Evolutionary conservation across 352 stramenopile species (phyloP), one percentile per base, ranked within the genome.

Genomic region (Globisporangium orthogonon): DNA sequence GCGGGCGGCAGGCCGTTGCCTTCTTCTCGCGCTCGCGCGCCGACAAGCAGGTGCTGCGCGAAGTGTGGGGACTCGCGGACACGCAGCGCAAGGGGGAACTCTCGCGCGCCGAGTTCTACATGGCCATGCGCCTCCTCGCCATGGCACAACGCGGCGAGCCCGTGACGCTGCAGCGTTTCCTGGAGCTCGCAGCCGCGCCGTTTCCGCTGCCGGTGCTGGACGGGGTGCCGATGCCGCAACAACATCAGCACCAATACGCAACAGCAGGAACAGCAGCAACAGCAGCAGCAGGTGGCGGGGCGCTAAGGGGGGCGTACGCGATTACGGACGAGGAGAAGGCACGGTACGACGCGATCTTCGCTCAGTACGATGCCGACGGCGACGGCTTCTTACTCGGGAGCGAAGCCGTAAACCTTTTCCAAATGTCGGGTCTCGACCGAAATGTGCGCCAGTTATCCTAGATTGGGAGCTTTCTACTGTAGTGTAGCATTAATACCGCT

Each of bases 11-110:
- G 33, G 95, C 95, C 4, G 95, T 98, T 10, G 72, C 82, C 56
- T 98, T 98, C 69, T 97, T 98, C 63, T 89, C 85, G 30, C 77
- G 84, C 0, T 98, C 92, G 17, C 92, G 94, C 48, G 63, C 98
- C 6, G 89, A 97, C 55, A 90, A 98, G 52, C 49, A 61, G 23
- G 65, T 83, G 43, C 56, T 95, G 43, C 74, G 86, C 7, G 83
- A 95, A 70, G 74, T 95, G 7, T 95, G 86, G 86, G 89, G 63
- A 37, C 83, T 95, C 50, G 77, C 86, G 0, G 78, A 93, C 60
- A 70, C 61, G 13, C 79, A 86, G 56, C 72, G 83, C 56, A 74
- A 66, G n/a, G 89, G 82, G 48, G 74, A 87, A 50, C 67, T 95
- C n/a, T 88, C 72, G 2, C 64, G 80, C 0, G 85, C 83, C 54